Base-by-base conservation (phyloP, 768 basidiomycete genomes). In the Mycena epipterygia region DNA sequence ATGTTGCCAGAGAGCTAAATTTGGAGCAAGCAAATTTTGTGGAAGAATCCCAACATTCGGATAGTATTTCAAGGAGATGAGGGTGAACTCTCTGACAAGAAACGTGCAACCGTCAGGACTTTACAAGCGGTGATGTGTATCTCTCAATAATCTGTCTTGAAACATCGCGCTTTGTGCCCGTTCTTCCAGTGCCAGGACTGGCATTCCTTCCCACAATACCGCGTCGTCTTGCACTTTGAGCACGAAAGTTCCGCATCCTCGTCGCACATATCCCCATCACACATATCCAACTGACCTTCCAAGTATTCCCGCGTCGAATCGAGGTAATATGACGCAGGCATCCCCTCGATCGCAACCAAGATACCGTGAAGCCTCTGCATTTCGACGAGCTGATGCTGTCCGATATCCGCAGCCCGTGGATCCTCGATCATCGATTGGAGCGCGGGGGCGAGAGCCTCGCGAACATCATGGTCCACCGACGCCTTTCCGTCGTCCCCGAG, bases 401-500 rank as follows among this genome's bases (percentile, higher is more conserved):
- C 39, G n/a, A 63, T 29, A 1, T 49, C 62, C 17, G 35, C 35
- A 17, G 16, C 33, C 23, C 56, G 52, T 21, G 60, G 55, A 46
- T 44, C 5, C 3, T 37, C 49, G 2, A 67, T 1, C 41, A 32
- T 57, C 19, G 23, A 21, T 12, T 64, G 25, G n/a, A 75, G 19
- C 21, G 32, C 46, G 5, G 41, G 39, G 7, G 42, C 70, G 37
- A 76, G 73, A 7, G 27, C 46, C 6, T 37, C 17, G n/a, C 75
- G 70, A 4, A 73, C 57, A 17, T 32, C 68, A 2, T 68, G 59
- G 46, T 76, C 71, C 35, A 76, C 46, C 25, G 71, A 70, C 11
- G 73, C 75, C 46, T 74, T 72, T 17, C 73, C 71, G 59, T 76
- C 75, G 57, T 76, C 73, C 42, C 75, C 73, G 35, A 70, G 61